Base-by-base conservation (phyloP, 371 early-diverging fungal species). In the Rhizopus arrhizus region DNA sequence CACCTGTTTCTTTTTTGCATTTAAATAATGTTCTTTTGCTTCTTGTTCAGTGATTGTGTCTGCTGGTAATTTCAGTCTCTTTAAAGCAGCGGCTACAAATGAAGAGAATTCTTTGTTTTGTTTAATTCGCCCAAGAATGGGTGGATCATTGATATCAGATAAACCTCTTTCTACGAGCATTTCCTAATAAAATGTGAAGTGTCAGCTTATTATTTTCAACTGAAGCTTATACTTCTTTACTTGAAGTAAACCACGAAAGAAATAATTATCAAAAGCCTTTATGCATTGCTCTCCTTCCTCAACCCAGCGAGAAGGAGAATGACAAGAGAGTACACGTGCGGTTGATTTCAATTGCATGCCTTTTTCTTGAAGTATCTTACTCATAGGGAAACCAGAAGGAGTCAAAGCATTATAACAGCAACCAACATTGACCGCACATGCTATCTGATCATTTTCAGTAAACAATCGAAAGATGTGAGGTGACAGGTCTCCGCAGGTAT, bases 381-480 rank as follows among this genome's bases (percentile, higher is more conserved):
- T 84, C 71, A 92, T 70, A 5, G 93, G 93, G 59, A 88, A 92
- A 5, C 90, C 90, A 7, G 61, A 33, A 49, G 87, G 81, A 0
- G 87, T 73, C 13, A 91, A 64, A 47, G 77, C 84, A 74, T 95
- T 91, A 68, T 95, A 93, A 71, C 94, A 95, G 74, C 95, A 95
- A 0, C 92, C 91, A 6, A 94, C 94, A 65, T 83, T 83, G 31
- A 90, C 92, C 35, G 94, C 71, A 10, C 84, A 86, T 0, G 65
- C 61, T 2, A 92, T 91, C 15, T 74, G 56, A 11, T 81, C 70
- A 42, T 86, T 83, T 51, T 84, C 71, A 3, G 84, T 77, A 74
- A 91, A 95, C 48, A 91, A 71, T 29, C 83, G 82, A 15, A 94
- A 78, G 60, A 89, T 87, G 16, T 87, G 77, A 53, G 87, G 85